phyloP scores from a whole-genome alignment of 2,329 filamentous ascomycete species.

The Fusarium haematococcum region DNA sequence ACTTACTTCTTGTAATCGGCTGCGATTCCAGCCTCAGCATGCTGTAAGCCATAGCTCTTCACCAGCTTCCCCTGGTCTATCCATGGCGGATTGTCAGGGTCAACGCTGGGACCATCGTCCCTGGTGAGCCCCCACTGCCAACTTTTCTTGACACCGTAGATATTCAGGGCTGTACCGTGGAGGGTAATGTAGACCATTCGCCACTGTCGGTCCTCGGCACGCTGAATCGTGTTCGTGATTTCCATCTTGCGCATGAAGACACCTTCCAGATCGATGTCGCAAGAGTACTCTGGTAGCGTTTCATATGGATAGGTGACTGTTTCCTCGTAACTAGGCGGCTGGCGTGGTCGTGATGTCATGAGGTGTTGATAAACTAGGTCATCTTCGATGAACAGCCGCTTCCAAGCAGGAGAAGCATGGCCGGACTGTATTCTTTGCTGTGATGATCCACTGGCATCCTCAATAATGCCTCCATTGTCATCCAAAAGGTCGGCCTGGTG shows the following conservation, averaged over 20 bases:
- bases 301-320: neutral
- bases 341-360: neutral
- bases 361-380: neutral
- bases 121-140: neutral
- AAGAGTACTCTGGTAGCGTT: neutral
- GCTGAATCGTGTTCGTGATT: neutral
- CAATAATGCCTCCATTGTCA: neutral
- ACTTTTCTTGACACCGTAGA: neutral
- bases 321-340: neutral
- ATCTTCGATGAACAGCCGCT: neutral
- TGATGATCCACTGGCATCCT: neutral
- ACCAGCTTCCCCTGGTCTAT: neutral
- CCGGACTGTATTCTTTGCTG: neutral
- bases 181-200: neutral
- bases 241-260: neutral
- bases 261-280: neutral
- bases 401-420: neutral
- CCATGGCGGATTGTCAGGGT: neutral
- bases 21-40: neutral
- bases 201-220: neutral
- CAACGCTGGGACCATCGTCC: neutral
- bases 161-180: neutral
- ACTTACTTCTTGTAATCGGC: neutral
- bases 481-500: neutral
- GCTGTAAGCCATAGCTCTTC: neutral